Evolutionary conservation across 257 asterid species (phyloP), one percentile per base, ranked within the genome.

Genomic region (Orobanche coerulescens): DNA sequence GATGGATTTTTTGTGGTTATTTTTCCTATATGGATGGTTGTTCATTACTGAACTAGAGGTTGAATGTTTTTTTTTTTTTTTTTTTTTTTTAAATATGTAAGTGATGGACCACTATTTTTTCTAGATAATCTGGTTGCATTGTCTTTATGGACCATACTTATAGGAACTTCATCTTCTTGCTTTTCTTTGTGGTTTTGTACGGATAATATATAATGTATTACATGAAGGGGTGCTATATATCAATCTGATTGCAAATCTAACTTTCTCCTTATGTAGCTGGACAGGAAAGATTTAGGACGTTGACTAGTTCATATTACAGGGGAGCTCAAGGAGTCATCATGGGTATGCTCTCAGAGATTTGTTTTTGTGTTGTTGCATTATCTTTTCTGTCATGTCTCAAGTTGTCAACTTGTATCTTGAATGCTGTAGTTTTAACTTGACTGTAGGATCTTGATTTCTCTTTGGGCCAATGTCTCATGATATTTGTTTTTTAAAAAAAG

Each of bases 301-400:
- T 82, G 72, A 82, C 86, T n/a, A 80, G 90, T 64, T 82, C 90
- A 4, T 82, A 82, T 58, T 82, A 82, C 69, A 68, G 86, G 73
- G 90, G 90, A 63, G 90, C 90, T 54, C 86, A 82, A 69, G 90
- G 90, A 62, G 58, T 82, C 43, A 82, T 82, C 69, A 78, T 82
- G 86, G 90, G 90, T 82, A 77, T 50, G 79, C 23, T 33, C 23
- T 33, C 26, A n/a, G 25, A 70, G 16, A 20, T 8, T 64, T 44
- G 14, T 36, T n/a, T 42, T 23, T 19, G 7, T 19, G 7, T 18
- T 7, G 15, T 57, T 24, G 22, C 49, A 24, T 57, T 49, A n/a
- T 18, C 2, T 33, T 52, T 5, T 23, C 34, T 25, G 36, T 42
- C 28, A 19, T 25, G 46, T 37, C 34, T 37, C 10, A 9, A 20